Evolutionary conservation across 2,329 filamentous ascomycete genomes (phyloP), one percentile per base, ranked within the genome.

Genomic region (Coniella vitis): DNA sequence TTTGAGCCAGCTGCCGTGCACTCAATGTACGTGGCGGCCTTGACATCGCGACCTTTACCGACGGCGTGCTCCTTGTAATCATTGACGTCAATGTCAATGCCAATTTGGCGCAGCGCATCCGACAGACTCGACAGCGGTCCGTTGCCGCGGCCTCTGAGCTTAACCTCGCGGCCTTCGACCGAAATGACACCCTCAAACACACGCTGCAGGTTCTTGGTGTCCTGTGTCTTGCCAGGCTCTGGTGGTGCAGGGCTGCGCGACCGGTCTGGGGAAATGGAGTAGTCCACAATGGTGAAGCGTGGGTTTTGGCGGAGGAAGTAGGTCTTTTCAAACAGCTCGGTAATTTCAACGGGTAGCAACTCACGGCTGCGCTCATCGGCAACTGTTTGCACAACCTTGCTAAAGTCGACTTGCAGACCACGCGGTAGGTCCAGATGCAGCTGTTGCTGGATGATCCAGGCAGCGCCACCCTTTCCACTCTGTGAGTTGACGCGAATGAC

Each of bases 51-150:
- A 53, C 87, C 88, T 45, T 76, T 74, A 56, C 89, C 89, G 58
- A 97, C 90, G 22, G 90, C 86, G 69, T 97, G 91, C 68, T 97
- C 93, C 73, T 94, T 95, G 74, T 97, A 97, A 65, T 96, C 89
- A 39, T 84, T 80, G 45, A 97, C 89, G 62, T 97, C 91, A 20
- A 97, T 74, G 61, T 94, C 84, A 55, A 97, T 84, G 51, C 88
- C 87, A 31, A 97, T 70, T 14, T 75, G 75, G 58, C 81, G 79
- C 38, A 98, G 76, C 14, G 90, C 91, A 59, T 89, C 84, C 2
- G 88, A 88, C 61, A 97, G 71, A 54, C 86, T 88, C 3, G 90
- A 96, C 59, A 97, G 88, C 31, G 91, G 89, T 61, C 91, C 91
- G 62, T 90, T 95, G 31, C 91, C 91, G 9, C 83, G 79, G 54